Percentiles rank a stretch among this genome's conserved stretches.
Evolutionary conservation across 345 rosid species (phyloP).

Genomic region (Eucalyptus pauciflora): DNA sequence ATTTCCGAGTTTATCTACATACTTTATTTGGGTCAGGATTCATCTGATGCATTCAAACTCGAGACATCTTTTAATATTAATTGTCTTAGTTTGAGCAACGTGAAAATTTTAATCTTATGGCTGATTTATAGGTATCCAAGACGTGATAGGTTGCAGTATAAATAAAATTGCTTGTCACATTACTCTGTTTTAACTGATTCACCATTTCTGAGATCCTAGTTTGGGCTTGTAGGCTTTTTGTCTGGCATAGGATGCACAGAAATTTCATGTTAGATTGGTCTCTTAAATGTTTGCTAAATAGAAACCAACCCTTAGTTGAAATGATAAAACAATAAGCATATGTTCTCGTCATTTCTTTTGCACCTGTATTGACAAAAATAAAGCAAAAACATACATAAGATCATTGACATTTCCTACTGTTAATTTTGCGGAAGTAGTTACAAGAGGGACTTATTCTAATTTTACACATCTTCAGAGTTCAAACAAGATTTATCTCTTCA

Average conservation of each 20-base stretch:
- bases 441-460: not conserved
- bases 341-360: not conserved
- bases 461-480: not conserved
- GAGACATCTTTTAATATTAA: no score
- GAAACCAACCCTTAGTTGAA: not conserved
- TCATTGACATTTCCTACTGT: not conserved
- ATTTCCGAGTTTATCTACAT: not conserved
- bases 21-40: not conserved
- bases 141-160: not conserved
- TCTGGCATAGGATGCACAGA: not conserved
- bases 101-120: no score
- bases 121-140: no score
- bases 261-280: not conserved
- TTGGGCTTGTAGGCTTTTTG: not conserved
- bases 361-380: not conserved
- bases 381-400: not conserved
- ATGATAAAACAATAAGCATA: not conserved
- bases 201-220: not conserved
- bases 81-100: no score
- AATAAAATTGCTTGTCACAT: not conserved
- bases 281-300: not conserved
- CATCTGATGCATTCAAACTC: fast-evolving
- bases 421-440: not conserved
- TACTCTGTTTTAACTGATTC: not conserved
- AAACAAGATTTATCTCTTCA: no score